phyloP scores from a whole-genome alignment of 2,329 filamentous ascomycete genomes.

The Fusarium phyllophilum region DNA sequence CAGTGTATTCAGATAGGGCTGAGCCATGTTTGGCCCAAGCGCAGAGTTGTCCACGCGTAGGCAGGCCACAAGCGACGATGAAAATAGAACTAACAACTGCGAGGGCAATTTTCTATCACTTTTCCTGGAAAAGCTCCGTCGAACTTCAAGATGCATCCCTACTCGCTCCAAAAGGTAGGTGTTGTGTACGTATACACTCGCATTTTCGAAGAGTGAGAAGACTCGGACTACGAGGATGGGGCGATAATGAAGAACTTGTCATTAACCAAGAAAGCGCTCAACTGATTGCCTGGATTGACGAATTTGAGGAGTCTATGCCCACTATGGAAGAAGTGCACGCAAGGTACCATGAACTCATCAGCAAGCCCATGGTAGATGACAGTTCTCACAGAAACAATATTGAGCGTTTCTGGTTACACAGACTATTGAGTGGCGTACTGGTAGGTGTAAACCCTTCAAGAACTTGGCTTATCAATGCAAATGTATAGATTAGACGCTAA shows the following conservation, averaged over 20 bases:
- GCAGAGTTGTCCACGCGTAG: background rate
- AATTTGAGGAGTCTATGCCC: background rate
- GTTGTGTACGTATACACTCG: background rate
- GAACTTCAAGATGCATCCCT: background rate
- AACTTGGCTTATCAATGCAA: too few relatives aligned
- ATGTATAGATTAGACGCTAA: background rate
- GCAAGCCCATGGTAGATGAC: background rate
- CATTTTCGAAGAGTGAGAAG: background rate
- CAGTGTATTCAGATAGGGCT: background rate
- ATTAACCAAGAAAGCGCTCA: background rate
- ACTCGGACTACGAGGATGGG: background rate
- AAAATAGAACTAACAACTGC: background rate
- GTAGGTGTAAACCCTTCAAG: background rate
- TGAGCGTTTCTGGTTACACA: background rate
- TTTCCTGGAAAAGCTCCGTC: fast-evolving
- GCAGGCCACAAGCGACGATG: too few relatives aligned
- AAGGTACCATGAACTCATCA: background rate
- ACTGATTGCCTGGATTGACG: background rate
- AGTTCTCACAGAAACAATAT: too few relatives aligned
- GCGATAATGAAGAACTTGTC: too few relatives aligned
- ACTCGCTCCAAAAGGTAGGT: background rate
- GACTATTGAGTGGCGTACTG: background rate
- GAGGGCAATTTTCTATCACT: background rate
- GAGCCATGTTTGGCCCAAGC: background rate
- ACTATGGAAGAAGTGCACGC: background rate